Evolutionary conservation across 176 grass and related monocot species (phyloP), one percentile per base, ranked within the genome.

Genomic region (Phoenix dactylifera): DNA sequence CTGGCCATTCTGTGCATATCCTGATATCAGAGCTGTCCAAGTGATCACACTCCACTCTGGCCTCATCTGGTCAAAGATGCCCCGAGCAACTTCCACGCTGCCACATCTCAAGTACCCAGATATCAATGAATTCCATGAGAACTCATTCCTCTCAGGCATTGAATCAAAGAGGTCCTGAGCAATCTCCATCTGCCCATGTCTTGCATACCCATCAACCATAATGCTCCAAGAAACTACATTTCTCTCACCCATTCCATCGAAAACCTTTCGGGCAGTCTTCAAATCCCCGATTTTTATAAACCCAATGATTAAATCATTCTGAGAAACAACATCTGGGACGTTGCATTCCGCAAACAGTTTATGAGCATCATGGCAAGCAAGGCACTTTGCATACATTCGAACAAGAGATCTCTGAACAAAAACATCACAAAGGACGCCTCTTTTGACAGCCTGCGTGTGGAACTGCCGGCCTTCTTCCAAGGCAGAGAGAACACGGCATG

Each of bases 191-290:
- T 10, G 16, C 16, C 68, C 68, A 18, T 59, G 59, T 17, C 57
- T 60, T 4, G 57, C 68, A 50, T 71, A 71, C 9, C 68, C 68
- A 51, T 71, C 68, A 1, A 71, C 39, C 56, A 71, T 52, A 30
- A 60, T 24, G 48, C 68, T 71, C 68, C 68, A 71, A 29, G 68
- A 71, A 52, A 71, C 68, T 3, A 71, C 68, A 60, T 71, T 71
- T 60, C 57, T 60, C 4, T 60, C 68, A 1, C 3, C 22, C 68
- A 71, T 71, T 50, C 16, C 16, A 7, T 60, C 68, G n/a, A 71
- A 71, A 16, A 71, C 1, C 57, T 28, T 32, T 17, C 56, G 23
- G 19, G 68, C 68, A 20, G 23, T 20, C n/a, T 24, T 23, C 68
- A 71, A 19, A 30, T 71, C 48, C 10, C 68, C 68, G 3, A 6